A percentile compares a stretch with the other conserved stretches of the same genome.
Conservation (phyloP, 2,329 filamentous ascomycete species). For the Colletotrichum melonis region DNA sequence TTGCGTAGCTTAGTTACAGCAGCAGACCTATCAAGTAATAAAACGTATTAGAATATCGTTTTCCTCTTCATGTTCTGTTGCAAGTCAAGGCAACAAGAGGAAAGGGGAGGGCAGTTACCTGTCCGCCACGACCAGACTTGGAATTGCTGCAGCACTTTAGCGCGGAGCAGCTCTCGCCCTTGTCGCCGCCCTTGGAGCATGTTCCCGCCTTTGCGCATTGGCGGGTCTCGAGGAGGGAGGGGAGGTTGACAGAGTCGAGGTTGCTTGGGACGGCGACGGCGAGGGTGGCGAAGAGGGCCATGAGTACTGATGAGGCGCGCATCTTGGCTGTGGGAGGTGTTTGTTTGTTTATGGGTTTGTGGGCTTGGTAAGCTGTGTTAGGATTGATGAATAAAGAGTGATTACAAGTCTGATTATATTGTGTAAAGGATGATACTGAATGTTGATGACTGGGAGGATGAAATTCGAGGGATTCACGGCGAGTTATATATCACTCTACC, state of each 20-base stretch:
- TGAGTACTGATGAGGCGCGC: constrained; percentile 21
- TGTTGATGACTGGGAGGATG: too few relatives aligned
- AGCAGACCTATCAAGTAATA: too few relatives aligned
- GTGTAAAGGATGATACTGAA: background rate
- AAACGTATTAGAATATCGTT: too few relatives aligned
- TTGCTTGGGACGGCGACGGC: constrained; percentile 10
- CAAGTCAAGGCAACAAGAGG: too few relatives aligned
- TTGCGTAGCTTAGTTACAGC: too few relatives aligned
- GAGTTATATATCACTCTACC: background rate
- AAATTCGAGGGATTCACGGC: background rate
- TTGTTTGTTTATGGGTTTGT: background rate
- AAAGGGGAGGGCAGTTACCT: too few relatives aligned
- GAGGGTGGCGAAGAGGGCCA: constrained; percentile 20
- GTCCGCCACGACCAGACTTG: constrained; percentile 4
- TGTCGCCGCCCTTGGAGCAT: constrained; percentile 12
- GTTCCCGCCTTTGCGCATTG: background rate
- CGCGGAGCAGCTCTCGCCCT: constrained; percentile 1
- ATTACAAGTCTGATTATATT: background rate
- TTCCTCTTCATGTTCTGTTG: too few relatives aligned
- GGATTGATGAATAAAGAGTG: background rate
- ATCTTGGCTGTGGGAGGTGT: background rate
- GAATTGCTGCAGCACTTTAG: constrained; percentile 16
- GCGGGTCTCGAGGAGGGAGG: background rate
- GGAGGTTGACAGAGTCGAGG: background rate
- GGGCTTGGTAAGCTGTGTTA: background rate